Evolutionary conservation across 768 basidiomycete genomes (phyloP).

Genomic region (Pisolithus microcarpus): DNA sequence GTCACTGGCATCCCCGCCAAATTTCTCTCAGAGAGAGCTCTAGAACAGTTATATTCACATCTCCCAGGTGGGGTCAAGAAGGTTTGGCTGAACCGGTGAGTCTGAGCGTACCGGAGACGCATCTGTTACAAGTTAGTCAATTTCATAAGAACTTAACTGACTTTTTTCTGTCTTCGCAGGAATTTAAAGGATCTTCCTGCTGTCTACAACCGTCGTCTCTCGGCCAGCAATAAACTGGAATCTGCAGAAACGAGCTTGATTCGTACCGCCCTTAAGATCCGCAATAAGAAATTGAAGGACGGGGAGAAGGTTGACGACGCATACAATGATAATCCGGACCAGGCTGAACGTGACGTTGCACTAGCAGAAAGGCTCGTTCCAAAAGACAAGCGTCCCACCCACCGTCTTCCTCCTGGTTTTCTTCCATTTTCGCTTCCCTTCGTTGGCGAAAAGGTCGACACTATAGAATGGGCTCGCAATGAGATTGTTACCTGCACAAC

Average conservation of each 20-base stretch:
- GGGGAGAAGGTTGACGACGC: slow-evolving; percentile 23
- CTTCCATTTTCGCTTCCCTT: slow-evolving; percentile 54
- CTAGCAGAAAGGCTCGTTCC: slow-evolving; percentile 57
- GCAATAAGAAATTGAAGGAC: slow-evolving; percentile 47
- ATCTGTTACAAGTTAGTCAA: not conserved
- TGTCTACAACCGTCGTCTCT: slow-evolving; percentile 66
- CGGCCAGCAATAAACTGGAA: slow-evolving; percentile 76
- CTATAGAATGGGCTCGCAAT: slow-evolving; percentile 80
- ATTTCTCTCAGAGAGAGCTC: slow-evolving; percentile 64
- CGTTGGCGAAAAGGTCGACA: slow-evolving; percentile 84
- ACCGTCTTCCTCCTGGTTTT: slow-evolving; percentile 54
- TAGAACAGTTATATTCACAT: slow-evolving; percentile 64
- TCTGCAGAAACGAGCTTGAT: slow-evolving; percentile 75
- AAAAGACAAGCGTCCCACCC: slow-evolving; percentile 65
- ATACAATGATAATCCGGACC: slow-evolving; percentile 15
- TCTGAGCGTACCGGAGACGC: not conserved
- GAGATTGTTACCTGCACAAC: slow-evolving; percentile 57
- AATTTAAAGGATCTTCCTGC: slow-evolving; percentile 85
- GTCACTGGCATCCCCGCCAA: slow-evolving; percentile 81
- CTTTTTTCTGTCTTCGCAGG: slow-evolving; percentile 28
- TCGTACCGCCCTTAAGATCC: slow-evolving; percentile 68
- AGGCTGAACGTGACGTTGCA: slow-evolving; percentile 24
- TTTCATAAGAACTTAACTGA: not conserved
- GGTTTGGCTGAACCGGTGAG: slow-evolving; percentile 86
- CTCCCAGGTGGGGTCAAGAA: slow-evolving; percentile 87